Percentiles rank a stretch among this genome's conserved stretches.
Conservation (phyloP, 2,329 filamentous ascomycete genomes). For the Colletotrichum sp. region DNA sequence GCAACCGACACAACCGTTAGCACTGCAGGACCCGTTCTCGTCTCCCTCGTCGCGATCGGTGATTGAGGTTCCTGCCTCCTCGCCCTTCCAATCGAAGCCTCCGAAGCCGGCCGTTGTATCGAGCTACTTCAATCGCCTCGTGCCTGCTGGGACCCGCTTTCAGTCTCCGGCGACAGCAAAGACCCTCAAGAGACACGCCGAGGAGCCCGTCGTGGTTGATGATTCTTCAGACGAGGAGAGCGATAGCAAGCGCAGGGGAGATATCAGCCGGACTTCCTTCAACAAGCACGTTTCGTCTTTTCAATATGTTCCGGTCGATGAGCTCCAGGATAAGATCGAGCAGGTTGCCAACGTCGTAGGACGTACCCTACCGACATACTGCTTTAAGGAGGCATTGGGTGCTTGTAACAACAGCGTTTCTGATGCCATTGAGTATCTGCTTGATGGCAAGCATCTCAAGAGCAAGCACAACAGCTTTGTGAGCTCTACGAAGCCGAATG, state of each 20-base stretch:
- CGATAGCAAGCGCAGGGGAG: slow-evolving; percentile 56
- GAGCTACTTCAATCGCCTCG: slow-evolving; percentile 61
- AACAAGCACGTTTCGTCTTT: slow-evolving; percentile 43
- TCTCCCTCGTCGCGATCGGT: slow-evolving; percentile 49
- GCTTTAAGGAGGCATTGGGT: slow-evolving; percentile 37
- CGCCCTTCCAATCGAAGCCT: slow-evolving; percentile 61
- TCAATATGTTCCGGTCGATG: slow-evolving; percentile 54
- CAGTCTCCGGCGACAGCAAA: slow-evolving; percentile 48
- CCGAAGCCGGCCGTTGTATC: slow-evolving; percentile 13
- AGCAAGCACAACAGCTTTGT: slow-evolving; percentile 13
- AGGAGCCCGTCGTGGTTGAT: slow-evolving; percentile 50
- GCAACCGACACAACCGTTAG: slow-evolving; percentile 29
- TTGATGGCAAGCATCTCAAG: slow-evolving; percentile 23
- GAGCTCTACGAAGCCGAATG: slow-evolving; percentile 23
- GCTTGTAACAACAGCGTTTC: slow-evolving; percentile 37
- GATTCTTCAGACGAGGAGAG: slow-evolving; percentile 56
- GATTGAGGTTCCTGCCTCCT: slow-evolving; percentile 89
- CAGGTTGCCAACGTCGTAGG: slow-evolving; percentile 42
- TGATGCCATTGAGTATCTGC: slow-evolving; percentile 37
- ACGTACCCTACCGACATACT: slow-evolving; percentile 31
- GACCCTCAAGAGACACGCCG: slow-evolving; percentile 39
- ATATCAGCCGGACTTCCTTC: slow-evolving; percentile 67
- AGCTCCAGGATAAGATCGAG: slow-evolving; percentile 37
- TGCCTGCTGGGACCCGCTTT: slow-evolving; percentile 77
- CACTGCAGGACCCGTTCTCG: slow-evolving; percentile 31